Base-by-base conservation (phyloP, 2,329 filamentous ascomycete species). In the Microascus cirrosus region DNA sequence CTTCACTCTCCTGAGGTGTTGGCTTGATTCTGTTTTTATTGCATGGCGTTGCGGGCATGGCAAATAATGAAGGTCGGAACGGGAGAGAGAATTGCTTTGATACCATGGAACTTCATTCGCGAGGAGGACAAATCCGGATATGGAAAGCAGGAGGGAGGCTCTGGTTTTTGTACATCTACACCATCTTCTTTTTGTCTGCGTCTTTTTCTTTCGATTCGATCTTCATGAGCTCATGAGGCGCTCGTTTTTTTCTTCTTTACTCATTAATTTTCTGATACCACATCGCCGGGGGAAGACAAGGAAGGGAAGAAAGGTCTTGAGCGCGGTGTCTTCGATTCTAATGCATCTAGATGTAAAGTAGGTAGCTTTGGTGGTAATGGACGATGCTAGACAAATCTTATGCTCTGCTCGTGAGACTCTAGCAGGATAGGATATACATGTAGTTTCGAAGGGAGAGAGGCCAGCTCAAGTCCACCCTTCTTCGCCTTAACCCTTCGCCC, bases 151-250 rank as follows among this genome's bases (percentile, higher is more conserved):
- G n/a, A 2, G 20, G 20, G 11, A 5, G n/a, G 20, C 11, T 12
- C 22, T 22, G 42, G n/a, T 6, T 22, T 7, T 50, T 50, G 45
- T 50, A 50, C 45, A 50, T 50, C 45, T 50, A 50, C 45, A 50
- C 5, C 39, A 45, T 55, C 36, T 58, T 45, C 53, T 48, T 20
- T 18, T 36, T 52, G 54, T 55, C 58, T n/a, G 66, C 64, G 59
- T 55, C 51, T 58, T 18, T 12, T 55, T 32, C 48, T 42, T 54
- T 57, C 32, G 8, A 36, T 35, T 57, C 48, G 34, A 15, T 35
- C 39, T 54, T 48, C 52, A 22, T 12, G 45, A 54, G 42, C 28
- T 25, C 42, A 36, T 45, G 39, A 45, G 39, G 15, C 18, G 15
- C 36, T 15, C 25, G 5, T 57, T 53, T 15, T 52, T 35, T 32